These are phyloP conservation scores for Pedinophyceae sp. DNA, from an alignment of 139 green algal species.

Conservation along the genomic window DNA sequence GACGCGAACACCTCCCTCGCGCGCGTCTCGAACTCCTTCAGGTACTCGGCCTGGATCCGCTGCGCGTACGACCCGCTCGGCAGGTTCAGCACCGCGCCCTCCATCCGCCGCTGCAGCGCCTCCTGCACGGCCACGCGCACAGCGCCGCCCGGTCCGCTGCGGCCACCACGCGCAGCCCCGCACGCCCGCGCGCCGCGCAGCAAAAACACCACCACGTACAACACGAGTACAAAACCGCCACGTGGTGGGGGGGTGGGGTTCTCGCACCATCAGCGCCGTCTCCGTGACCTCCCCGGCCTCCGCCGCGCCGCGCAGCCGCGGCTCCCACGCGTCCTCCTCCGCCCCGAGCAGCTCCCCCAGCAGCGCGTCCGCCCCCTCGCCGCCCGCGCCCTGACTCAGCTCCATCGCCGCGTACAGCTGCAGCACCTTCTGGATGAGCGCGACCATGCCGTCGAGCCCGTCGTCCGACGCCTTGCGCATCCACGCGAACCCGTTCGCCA, in stretches of 20 bases:
- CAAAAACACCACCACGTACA: conserved; percentile 42
- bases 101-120: conserved; percentile 70
- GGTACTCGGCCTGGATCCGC: conserved; percentile 57
- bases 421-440: conserved; percentile 68
- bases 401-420: conserved; percentile 66
- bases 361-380: conserved; percentile 12
- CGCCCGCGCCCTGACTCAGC: conserved; percentile 20
- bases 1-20: conserved; percentile 39
- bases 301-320: conserved; percentile 8
- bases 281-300: conserved; percentile 5
- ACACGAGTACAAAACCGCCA: conserved; percentile 9
- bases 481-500: conserved; percentile 75
- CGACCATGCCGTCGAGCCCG: conserved; percentile 57
- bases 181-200: too few species aligned
- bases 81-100: conserved; percentile 57
- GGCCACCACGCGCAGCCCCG: too few species aligned
- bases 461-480: conserved; percentile 71
- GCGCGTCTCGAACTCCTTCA: conserved; percentile 62
- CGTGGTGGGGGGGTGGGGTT: neutral
- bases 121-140: too few species aligned
- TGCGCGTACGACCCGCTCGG: conserved; percentile 57
- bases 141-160: too few species aligned
- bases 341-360: conserved; percentile 34
- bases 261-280: neutral
- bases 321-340: conserved; percentile 42